Conservation (phyloP, 2,329 filamentous ascomycete genomes). For the Tolypocladium paradoxum region DNA sequence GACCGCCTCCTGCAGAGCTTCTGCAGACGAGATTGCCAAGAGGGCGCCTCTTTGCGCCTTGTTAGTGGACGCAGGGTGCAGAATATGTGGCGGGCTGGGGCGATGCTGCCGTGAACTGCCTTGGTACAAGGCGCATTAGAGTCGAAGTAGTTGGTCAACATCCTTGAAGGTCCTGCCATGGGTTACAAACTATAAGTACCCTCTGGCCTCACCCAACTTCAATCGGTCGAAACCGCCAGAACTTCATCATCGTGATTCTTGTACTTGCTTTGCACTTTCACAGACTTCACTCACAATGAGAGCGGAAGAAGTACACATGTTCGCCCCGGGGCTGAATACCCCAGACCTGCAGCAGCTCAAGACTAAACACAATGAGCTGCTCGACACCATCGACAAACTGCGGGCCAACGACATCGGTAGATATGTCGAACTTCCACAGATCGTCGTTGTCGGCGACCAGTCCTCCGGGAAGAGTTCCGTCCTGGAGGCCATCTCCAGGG, state of each 20-base stretch:
- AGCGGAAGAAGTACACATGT: neutral
- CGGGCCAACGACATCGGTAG: conserved; percentile 5
- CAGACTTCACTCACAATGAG: neutral
- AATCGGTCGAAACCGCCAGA: no score
- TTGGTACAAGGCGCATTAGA: neutral
- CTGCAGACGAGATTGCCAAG: neutral
- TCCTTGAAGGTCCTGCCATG: neutral
- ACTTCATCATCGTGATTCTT: no score
- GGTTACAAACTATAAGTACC: no score
- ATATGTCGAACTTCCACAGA: conserved; percentile 30
- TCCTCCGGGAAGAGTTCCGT: conserved; percentile 55
- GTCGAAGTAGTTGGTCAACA: neutral
- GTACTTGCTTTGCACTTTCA: neutral
- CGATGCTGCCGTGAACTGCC: neutral
- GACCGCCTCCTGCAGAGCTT: neutral
- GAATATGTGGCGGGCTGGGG: neutral
- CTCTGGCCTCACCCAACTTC: no score
- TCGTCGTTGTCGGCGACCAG: conserved; percentile 51
- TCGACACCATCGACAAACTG: conserved; percentile 8
- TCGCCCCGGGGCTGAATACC: neutral
- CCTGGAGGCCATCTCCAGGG: conserved; percentile 51
- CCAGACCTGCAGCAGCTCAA: neutral
- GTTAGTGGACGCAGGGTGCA: neutral
- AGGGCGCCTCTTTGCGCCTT: neutral
- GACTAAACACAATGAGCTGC: conserved; percentile 4